A percentile compares a stretch with the other conserved stretches of the same genome.
These are phyloP conservation scores for Podospora sp. DNA, from an alignment of 495 filamentous ascomycete genomes.

Conservation along the genomic window DNA sequence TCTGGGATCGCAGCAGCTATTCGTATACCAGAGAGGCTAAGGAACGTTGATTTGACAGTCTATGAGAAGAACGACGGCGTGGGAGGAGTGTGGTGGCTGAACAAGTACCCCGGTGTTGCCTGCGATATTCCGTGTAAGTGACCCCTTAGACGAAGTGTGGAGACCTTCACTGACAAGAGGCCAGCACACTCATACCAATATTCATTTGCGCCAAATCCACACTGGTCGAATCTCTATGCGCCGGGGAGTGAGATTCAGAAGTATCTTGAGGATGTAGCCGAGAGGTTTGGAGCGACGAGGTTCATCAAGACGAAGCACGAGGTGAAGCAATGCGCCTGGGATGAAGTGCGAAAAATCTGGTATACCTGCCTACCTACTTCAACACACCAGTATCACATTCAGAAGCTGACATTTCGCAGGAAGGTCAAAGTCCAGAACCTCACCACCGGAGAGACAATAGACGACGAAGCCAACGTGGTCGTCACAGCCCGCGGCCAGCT, in stretches of 20 bases:
- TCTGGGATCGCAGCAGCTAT: constrained; percentile 52
- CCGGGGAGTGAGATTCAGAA: constrained; percentile 64
- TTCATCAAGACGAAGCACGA: constrained; percentile 46
- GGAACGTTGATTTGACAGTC: constrained; percentile 46
- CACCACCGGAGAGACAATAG: constrained; percentile 38
- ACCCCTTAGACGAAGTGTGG: neutral
- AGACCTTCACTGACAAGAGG: neutral
- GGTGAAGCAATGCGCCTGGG: constrained; percentile 53
- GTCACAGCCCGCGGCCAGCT: constrained; percentile 68
- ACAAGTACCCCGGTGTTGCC: constrained; percentile 49
- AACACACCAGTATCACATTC: neutral
- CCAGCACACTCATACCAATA: constrained; percentile 63
- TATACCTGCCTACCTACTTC: constrained; percentile 29
- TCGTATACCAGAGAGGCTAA: constrained; percentile 45
- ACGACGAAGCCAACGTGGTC: constrained; percentile 57
- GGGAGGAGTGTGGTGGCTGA: constrained; percentile 51
- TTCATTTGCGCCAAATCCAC: constrained; percentile 65
- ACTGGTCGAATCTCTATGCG: constrained; percentile 67
- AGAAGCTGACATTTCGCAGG: constrained; percentile 20
- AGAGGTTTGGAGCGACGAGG: constrained; percentile 59
- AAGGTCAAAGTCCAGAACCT: constrained; percentile 34
- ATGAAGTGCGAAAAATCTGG: constrained; percentile 60
- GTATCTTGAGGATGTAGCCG: constrained; percentile 60
- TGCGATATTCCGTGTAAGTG: constrained; percentile 47
- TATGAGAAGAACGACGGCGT: constrained; percentile 49